These are phyloP conservation scores for Rubus parviflorus DNA, from an alignment of 306 rosid species.

Conservation along the genomic window DNA sequence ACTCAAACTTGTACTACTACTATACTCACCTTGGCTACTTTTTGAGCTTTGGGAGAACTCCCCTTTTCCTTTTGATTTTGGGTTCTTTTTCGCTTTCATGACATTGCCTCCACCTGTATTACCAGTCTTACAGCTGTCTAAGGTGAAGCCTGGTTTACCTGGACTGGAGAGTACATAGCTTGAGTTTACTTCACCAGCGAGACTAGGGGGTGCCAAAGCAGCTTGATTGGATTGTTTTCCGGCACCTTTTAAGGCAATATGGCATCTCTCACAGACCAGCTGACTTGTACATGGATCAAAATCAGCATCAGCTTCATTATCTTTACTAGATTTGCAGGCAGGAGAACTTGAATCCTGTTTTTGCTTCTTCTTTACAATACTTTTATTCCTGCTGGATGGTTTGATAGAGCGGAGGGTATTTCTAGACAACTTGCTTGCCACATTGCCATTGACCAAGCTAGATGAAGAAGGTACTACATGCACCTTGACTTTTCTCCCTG, in stretches of 20 bases:
- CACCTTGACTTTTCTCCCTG: constrained; percentile 59
- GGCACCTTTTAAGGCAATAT: constrained; percentile 51
- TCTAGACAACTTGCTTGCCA: constrained; percentile 54
- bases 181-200: constrained; percentile 38
- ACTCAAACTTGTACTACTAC: constrained; percentile 94
- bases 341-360: constrained; percentile 55
- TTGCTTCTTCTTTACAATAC: constrained; percentile 58
- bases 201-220: constrained; percentile 28
- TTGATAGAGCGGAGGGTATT: constrained; percentile 55
- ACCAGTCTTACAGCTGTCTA: constrained; percentile 34
- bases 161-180: constrained; percentile 37
- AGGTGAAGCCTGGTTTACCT: constrained; percentile 39
- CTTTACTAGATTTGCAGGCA: constrained; percentile 36
- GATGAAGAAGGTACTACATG: constrained; percentile 63
- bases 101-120: constrained; percentile 40
- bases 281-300: constrained; percentile 45
- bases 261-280: constrained; percentile 84
- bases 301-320: constrained; percentile 43
- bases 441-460: constrained; percentile 44
- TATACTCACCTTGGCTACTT: constrained; percentile 90
- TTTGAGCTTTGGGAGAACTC: constrained; percentile 95
- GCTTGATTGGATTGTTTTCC: constrained; percentile 43
- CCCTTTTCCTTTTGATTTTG: constrained; percentile 62
- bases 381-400: constrained; percentile 70
- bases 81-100: constrained; percentile 44